phyloP scores from a whole-genome alignment of 2,329 filamentous ascomycete genomes.

The Verticillium klebahnii region DNA sequence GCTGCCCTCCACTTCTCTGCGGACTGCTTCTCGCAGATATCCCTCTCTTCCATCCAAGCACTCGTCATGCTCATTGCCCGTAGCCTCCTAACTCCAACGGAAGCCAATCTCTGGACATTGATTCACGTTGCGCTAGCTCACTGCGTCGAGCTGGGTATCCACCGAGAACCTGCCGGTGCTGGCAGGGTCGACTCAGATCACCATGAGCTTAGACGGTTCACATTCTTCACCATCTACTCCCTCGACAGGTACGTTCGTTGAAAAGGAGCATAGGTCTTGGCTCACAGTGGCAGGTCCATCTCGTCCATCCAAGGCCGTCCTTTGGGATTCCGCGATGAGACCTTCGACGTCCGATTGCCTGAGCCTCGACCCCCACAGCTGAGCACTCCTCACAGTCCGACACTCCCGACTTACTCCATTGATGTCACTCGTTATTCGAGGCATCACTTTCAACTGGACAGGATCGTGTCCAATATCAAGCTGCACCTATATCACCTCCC shows the following conservation, averaged over 20 bases:
- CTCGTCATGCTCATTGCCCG: slow-evolving; percentile 24
- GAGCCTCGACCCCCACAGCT: background rate
- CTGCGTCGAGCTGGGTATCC: slow-evolving; percentile 30
- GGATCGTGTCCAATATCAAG: slow-evolving; percentile 18
- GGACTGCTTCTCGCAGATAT: slow-evolving; percentile 26
- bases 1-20: slow-evolving; percentile 23
- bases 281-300: slow-evolving; percentile 20
- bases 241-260: slow-evolving; percentile 22
- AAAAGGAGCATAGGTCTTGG: background rate
- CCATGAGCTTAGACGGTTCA: slow-evolving; percentile 16
- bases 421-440: slow-evolving; percentile 16
- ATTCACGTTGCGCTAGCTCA: slow-evolving; percentile 29
- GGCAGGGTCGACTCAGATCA: slow-evolving; percentile 5
- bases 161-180: slow-evolving; percentile 21
- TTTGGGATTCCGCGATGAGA: slow-evolving; percentile 30
- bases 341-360: slow-evolving; percentile 25
- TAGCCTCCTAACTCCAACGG: slow-evolving; percentile 26
- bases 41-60: slow-evolving; percentile 25
- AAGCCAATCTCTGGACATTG: slow-evolving; percentile 30
- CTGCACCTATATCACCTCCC: slow-evolving; percentile 18
- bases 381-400: background rate
- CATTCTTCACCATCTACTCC: slow-evolving; percentile 30
- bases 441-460: slow-evolving; percentile 20
- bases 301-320: slow-evolving; percentile 32
- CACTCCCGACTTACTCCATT: background rate